These are phyloP conservation scores for Myriosclerotinia duriaeana DNA, from an alignment of 2,329 filamentous ascomycete species.

Conservation along the genomic window DNA sequence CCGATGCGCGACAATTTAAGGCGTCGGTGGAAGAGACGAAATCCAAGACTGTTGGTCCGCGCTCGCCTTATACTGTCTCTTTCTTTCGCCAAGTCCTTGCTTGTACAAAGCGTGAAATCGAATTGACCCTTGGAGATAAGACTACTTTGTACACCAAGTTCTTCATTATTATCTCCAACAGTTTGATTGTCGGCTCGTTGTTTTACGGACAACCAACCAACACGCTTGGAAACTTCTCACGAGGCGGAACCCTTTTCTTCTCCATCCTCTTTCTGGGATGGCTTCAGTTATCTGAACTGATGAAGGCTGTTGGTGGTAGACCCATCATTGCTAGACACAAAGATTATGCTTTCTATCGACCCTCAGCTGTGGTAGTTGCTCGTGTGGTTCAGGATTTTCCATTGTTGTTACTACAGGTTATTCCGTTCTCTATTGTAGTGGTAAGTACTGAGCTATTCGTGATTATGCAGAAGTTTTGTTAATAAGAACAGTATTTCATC, in stretches of 20 bases:
- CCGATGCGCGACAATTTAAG: conserved; percentile 64
- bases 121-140: conserved; percentile 74
- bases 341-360: conserved; percentile 69
- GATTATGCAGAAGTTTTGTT: background rate
- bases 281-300: conserved; percentile 76
- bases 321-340: conserved; percentile 67
- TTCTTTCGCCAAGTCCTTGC: conserved; percentile 69
- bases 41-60: conserved; percentile 65
- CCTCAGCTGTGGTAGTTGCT: conserved; percentile 63
- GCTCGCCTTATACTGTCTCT: conserved; percentile 74
- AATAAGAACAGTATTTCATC: conserved; percentile 56
- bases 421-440: conserved; percentile 58
- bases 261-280: conserved; percentile 65
- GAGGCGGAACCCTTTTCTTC: conserved; percentile 65
- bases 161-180: conserved; percentile 74
- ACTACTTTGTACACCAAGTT: conserved; percentile 75
- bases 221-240: conserved; percentile 61
- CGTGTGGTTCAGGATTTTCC: conserved; percentile 64
- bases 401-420: conserved; percentile 56
- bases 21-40: conserved; percentile 64
- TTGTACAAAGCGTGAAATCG: conserved; percentile 71
- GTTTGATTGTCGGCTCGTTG: conserved; percentile 72
- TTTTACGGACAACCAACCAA: conserved; percentile 67
- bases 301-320: conserved; percentile 72
- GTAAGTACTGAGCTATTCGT: background rate